Conservation (phyloP, 345 rosid species). For the Litchi chinensis region DNA sequence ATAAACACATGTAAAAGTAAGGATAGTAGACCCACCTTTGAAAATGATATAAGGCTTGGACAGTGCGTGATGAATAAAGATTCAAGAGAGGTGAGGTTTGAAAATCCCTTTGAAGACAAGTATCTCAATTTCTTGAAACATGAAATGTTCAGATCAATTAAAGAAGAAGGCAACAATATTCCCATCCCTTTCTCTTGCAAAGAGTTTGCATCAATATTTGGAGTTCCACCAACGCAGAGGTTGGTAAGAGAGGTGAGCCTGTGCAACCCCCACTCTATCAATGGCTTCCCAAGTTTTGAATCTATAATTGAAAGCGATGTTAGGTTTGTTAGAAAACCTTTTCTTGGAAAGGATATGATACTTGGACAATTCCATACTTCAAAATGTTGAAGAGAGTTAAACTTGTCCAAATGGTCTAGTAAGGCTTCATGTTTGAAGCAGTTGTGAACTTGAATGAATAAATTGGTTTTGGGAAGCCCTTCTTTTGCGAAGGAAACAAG, state of each 20-base stretch:
- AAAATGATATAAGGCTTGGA: background rate
- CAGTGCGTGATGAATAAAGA: background rate
- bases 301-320: background rate
- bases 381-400: background rate
- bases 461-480: background rate
- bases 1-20: background rate
- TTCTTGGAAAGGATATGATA: background rate
- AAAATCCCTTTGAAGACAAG: background rate
- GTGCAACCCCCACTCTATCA: constrained; percentile 2
- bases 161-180: constrained; percentile 2
- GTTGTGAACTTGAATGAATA: background rate
- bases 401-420: background rate
- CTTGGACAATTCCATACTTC: background rate
- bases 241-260: background rate
- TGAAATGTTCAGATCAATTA: background rate
- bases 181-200: background rate
- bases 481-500: background rate
- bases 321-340: background rate
- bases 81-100: background rate
- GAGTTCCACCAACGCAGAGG: background rate
- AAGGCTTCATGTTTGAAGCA: background rate
- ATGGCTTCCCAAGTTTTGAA: background rate
- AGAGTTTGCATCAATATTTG: background rate
- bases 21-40: background rate
- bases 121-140: background rate